These are phyloP conservation scores for Gossypium davidsonii DNA, from an alignment of 441 rosid species.

Conservation along the genomic window DNA sequence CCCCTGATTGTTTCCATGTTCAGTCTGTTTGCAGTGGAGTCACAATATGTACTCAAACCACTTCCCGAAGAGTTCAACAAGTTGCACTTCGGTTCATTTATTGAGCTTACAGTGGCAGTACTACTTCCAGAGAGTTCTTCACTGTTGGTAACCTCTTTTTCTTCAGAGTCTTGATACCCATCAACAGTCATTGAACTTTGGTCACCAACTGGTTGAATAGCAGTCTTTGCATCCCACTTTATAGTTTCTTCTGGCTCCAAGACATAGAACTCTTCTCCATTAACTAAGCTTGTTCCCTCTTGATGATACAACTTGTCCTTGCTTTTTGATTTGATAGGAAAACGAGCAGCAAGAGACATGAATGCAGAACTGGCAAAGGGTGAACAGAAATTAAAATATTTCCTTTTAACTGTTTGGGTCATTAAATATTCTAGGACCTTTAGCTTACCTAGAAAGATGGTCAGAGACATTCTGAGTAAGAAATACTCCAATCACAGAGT, in stretches of 20 bases:
- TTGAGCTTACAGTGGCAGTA: conserved; percentile 29
- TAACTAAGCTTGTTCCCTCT: conserved; percentile 29
- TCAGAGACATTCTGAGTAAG: conserved; percentile 69
- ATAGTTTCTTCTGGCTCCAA: conserved; percentile 43
- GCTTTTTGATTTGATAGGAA: conserved; percentile 29
- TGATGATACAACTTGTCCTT: conserved; percentile 23
- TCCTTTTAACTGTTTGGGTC: background rate
- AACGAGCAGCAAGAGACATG: conserved; percentile 56
- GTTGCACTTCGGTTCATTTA: conserved; percentile 26
- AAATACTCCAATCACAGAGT: conserved; percentile 65
- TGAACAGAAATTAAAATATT: conserved; percentile 13
- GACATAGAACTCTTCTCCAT: conserved; percentile 35
- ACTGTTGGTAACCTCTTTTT: conserved; percentile 44
- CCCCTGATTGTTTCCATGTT: conserved; percentile 23
- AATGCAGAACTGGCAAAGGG: conserved; percentile 50
- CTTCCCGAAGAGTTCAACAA: conserved; percentile 22
- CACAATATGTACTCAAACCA: conserved; percentile 22
- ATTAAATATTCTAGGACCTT: background rate
- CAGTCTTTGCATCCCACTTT: conserved; percentile 31
- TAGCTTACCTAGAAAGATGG: conserved; percentile 57
- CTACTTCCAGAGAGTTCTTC: conserved; percentile 40
- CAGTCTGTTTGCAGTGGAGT: conserved; percentile 27
- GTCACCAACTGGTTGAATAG: conserved; percentile 33
- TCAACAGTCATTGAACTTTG: conserved; percentile 38
- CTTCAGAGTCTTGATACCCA: conserved; percentile 36